These are phyloP conservation scores for Calocybe gangraenosa DNA, from an alignment of 768 basidiomycete species.

Conservation along the genomic window DNA sequence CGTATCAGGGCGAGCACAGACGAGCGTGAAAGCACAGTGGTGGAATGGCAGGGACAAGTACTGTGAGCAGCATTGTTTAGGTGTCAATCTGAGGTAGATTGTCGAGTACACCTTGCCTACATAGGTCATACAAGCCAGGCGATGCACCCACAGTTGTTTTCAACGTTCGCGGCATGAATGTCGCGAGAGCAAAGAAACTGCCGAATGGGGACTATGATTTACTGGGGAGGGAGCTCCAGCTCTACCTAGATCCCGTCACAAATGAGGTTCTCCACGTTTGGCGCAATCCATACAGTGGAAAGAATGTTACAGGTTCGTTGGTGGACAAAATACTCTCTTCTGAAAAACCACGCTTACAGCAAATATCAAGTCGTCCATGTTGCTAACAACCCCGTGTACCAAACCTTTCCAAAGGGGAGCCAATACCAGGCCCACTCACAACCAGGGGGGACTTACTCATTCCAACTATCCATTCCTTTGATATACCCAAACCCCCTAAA, in stretches of 20 bases:
- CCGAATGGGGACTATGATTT: conserved; percentile 16
- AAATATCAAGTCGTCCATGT: conserved; percentile 14
- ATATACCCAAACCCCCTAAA: conserved; percentile 20
- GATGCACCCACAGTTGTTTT: conserved; percentile 14
- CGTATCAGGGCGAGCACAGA: conserved; percentile 16
- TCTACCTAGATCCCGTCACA: conserved; percentile 16
- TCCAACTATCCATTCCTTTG: conserved; percentile 12
- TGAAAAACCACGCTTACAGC: not conserved
- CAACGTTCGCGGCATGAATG: conserved; percentile 20
- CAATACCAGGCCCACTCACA: conserved; percentile 9
- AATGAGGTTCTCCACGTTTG: conserved; percentile 17
- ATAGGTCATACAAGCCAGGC: conserved; percentile 16
- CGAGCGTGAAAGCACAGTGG: conserved; percentile 13
- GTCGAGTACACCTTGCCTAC: no score
- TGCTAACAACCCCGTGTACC: conserved; percentile 16
- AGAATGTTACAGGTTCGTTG: conserved; percentile 14
- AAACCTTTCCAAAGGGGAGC: conserved; percentile 11
- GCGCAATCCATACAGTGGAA: conserved; percentile 15
- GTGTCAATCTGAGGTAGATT: no score
- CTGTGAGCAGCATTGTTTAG: conserved; percentile 6
- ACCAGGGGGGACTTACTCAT: conserved; percentile 15
- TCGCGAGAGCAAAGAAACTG: conserved; percentile 14
- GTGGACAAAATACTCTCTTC: not conserved
- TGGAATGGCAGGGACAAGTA: conserved; percentile 19
- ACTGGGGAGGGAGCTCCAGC: conserved; percentile 13